phyloP scores from a whole-genome alignment of 768 basidiomycete genomes.

The Hebeloma cylindrosporum region DNA sequence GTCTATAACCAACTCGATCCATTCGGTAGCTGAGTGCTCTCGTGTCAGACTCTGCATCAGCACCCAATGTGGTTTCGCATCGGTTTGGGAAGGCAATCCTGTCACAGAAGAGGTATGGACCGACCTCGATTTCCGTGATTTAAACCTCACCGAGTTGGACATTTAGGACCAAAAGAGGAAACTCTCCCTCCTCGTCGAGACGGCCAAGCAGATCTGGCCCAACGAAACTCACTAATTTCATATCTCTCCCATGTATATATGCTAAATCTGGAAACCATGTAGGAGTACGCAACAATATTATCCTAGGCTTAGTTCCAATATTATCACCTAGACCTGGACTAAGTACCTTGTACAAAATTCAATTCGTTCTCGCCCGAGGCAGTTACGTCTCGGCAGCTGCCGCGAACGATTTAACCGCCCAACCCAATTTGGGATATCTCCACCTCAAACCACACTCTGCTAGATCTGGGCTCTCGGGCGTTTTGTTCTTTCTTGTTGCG shows the following conservation, averaged over 20 bases:
- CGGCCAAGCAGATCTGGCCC: conserved; percentile 49
- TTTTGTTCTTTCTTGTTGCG: not conserved
- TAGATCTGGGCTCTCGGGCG: too few species aligned
- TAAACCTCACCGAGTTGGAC: not conserved
- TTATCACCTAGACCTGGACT: not conserved
- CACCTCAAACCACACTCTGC: not conserved
- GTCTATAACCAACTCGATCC: not conserved
- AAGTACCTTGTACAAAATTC: too few species aligned
- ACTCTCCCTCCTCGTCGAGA: conserved; percentile 41
- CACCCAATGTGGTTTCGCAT: conserved; percentile 66
- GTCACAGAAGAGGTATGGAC: conserved; percentile 45
- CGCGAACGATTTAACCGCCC: too few species aligned
- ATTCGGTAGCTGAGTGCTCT: not conserved
- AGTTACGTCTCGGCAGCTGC: too few species aligned
- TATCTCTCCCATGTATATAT: too few species aligned
- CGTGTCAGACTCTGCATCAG: conserved; percentile 53
- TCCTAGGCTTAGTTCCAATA: too few species aligned
- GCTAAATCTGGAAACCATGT: conserved; percentile 9
- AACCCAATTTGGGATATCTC: not conserved
- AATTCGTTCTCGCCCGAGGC: too few species aligned
- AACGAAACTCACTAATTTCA: too few species aligned
- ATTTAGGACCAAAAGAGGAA: conserved; percentile 50
- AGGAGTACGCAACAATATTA: conserved; percentile 4
- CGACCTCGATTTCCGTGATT: not conserved
- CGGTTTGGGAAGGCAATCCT: conserved; percentile 57